Base-by-base conservation (phyloP, 2,329 filamentous ascomycete genomes). In the Ilyonectria robusta region DNA sequence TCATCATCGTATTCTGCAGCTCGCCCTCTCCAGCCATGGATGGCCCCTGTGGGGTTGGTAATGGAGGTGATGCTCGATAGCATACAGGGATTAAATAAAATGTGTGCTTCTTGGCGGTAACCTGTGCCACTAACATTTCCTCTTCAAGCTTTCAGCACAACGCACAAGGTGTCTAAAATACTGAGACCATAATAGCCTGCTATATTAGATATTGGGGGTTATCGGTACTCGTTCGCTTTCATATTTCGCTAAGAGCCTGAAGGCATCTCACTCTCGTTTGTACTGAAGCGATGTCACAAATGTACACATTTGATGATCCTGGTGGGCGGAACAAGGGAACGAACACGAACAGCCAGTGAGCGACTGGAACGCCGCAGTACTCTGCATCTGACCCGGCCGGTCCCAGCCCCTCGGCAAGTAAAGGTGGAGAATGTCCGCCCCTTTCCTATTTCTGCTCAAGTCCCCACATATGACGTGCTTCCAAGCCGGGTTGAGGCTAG, bases 311-410 rank as follows among this genome's bases (percentile, higher is more conserved):
- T 48, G 40, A 42, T 48, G 40, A 42, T n/a, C n/a, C 15, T n/a
- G 17, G 40, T 42, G 40, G 40, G 40, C 40, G 6, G 6, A 42
- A 42, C 40, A 42, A 42, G 62, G 56, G 60, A 48, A 58, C 56
- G 42, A 67, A 69, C 69, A 74, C 67, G 72, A 74, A 70, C 60
- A 54, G 48, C 60, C 42, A 46, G 29, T 59, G 46, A 46, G 21
- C 23, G 53, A 54, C 51, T 53, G 42, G 56, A 56, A 60, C 37
- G 57, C 50, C 46, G n/a, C 57, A 55, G 53, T 31, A 37, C 35
- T 65, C 51, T 61, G 58, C 57, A 55, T 53, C 56, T 56, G 57
- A 57, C 57, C 35, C 37, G 40, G 42, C 62, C 48, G 33, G 47
- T 53, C 29, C 50, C 50, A 55, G 59, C 58, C 23, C 7, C 46